Evolutionary conservation across 108 stramenopile genomes (phyloP), one percentile per base, ranked within the genome.

Genomic region (Cyclotella sp.): DNA sequence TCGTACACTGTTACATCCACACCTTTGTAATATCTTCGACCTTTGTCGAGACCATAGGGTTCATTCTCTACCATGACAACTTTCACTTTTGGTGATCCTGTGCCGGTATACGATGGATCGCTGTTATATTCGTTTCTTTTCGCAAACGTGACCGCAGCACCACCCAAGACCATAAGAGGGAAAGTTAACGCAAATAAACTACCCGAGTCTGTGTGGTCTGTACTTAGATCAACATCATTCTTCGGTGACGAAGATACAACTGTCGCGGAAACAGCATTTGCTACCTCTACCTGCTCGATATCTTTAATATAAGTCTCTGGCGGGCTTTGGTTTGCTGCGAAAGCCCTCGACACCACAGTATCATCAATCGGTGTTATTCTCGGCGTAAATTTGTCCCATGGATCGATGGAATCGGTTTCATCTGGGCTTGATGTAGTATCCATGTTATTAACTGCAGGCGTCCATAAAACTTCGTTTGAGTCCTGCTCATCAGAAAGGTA

Each of bases 1-100:
- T 69, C 49, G 40, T 77, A 63, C 0, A 22, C 22, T 27, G 68
- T 67, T 16, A 79, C 22, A 60, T 73, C 45, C 2, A 79, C 72
- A 22, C 79, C 79, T 11, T 73, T 68, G 66, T 67, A 79, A 26
- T 72, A 78, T 30, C 69, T 71, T 40, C 77, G 41, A n/a, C 77
- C 77, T 54, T 0, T 39, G 21, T 59, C 77, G 41, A 78, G 63
- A 19, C 77, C 77, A 45, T 78, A 78, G 13, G 77, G 77, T 47
- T 78, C 70, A 27, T 60, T 16, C 40, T 65, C 24, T 11, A 78
- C 47, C 77, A 78, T 72, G 29, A 78, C 70, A 5, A 78, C 43
- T 44, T 66, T 72, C 18, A 63, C 42, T 44, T 63, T 70, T 30
- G 71, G 63, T 22, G 63, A 41, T 13, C 60, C 63, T 16, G 63